Evolutionary conservation across 371 early-diverging fungal species (phyloP).

Genomic region (Mucor racemosus): DNA sequence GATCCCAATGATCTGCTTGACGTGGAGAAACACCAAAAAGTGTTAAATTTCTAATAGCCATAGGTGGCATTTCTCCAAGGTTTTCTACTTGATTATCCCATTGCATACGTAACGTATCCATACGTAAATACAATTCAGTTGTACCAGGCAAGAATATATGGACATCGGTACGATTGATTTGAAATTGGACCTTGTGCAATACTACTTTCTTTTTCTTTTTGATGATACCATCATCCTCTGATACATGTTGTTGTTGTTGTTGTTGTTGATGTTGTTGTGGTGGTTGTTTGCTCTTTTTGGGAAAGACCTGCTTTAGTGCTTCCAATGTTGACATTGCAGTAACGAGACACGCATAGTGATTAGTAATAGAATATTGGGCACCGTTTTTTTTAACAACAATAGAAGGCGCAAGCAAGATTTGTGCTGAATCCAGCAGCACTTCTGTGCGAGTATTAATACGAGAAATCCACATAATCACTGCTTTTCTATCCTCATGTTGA

Average conservation of each 20-base stretch:
- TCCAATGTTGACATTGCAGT: neutral
- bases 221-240: too few species aligned
- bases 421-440: neutral
- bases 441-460: constrained; percentile 30
- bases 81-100: neutral
- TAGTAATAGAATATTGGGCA: constrained; percentile 13
- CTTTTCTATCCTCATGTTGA: constrained; percentile 11
- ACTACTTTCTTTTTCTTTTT: neutral
- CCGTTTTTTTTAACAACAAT: constrained; percentile 14
- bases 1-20: constrained; percentile 13
- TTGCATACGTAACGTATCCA: constrained; percentile 1
- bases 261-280: neutral
- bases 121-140: constrained; percentile 11
- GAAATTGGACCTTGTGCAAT: neutral
- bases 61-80: neutral
- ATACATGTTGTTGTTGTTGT: neutral
- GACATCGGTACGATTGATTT: constrained; percentile 15
- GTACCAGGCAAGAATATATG: constrained; percentile 8
- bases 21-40: constrained; percentile 10
- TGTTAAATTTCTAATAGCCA: constrained; percentile 12
- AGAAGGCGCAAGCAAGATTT: neutral
- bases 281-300: neutral
- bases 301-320: neutral
- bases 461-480: constrained; percentile 42
- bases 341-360: constrained; percentile 24